Conservation (phyloP, 768 basidiomycete genomes). For the Amanita subjunquillea region DNA sequence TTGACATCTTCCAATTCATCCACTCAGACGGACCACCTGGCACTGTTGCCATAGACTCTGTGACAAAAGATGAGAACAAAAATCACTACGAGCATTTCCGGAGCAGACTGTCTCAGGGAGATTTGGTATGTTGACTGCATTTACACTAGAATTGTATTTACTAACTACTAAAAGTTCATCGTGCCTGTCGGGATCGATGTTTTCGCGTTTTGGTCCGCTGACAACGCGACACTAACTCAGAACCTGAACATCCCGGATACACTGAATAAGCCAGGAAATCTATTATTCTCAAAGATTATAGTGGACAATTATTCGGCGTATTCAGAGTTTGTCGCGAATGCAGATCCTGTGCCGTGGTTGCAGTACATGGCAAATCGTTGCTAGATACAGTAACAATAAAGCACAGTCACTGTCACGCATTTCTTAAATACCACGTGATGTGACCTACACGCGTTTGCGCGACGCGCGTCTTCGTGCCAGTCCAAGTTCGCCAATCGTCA, state of each 20-base stretch:
- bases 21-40: constrained; percentile 41
- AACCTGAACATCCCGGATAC: constrained; percentile 38
- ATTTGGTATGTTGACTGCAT: constrained; percentile 32
- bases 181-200: constrained; percentile 38
- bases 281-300: constrained; percentile 45
- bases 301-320: constrained; percentile 54
- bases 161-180: constrained; percentile 35
- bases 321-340: constrained; percentile 36
- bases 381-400: not conserved
- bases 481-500: not conserved
- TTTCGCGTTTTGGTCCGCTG: constrained; percentile 51
- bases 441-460: constrained; percentile 11
- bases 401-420: not conserved
- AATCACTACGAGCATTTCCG: constrained; percentile 38
- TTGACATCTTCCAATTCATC: constrained; percentile 42
- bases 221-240: constrained; percentile 32
- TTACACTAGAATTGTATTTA: too few species aligned
- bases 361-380: constrained; percentile 13
- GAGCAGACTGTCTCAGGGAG: constrained; percentile 38
- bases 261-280: constrained; percentile 32
- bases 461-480: not conserved
- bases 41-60: constrained; percentile 26
- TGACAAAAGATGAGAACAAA: constrained; percentile 31
- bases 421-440: not conserved
- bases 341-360: constrained; percentile 30